Evolutionary conservation across 1,284 basidiomycete genomes (phyloP).

Genomic region (Moesziomyces sp.): DNA sequence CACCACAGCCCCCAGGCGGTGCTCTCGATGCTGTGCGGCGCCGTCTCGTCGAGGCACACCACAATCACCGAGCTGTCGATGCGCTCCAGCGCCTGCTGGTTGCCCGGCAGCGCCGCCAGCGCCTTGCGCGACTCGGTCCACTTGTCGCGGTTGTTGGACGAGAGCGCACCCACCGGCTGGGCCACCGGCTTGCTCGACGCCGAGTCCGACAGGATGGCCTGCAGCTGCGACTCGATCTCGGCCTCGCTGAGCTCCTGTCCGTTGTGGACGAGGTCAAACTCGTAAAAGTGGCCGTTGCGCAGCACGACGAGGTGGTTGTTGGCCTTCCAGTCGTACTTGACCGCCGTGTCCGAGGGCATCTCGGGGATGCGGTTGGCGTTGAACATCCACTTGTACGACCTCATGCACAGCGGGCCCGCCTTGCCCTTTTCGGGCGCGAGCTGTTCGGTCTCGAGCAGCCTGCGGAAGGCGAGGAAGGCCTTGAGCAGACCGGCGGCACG

Average conservation of each 20-base stretch:
- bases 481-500: constrained; percentile 64
- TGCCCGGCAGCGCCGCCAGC: constrained; percentile 76
- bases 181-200: constrained; percentile 74
- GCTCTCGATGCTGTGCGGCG: constrained; percentile 83
- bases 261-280: constrained; percentile 73
- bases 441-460: constrained; percentile 70
- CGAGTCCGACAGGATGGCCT: constrained; percentile 77
- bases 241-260: constrained; percentile 77
- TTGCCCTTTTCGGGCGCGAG: constrained; percentile 91
- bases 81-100: constrained; percentile 77
- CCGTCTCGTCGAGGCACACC: constrained; percentile 83
- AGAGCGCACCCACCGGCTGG: constrained; percentile 81
- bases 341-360: constrained; percentile 83
- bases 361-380: constrained; percentile 87
- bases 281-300: constrained; percentile 92
- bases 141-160: constrained; percentile 86
- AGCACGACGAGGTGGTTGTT: constrained; percentile 91
- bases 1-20: constrained; percentile 80
- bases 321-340: constrained; percentile 79
- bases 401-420: constrained; percentile 86
- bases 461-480: constrained; percentile 64
- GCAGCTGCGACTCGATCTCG: constrained; percentile 86
- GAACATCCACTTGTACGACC: constrained; percentile 98
- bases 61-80: constrained; percentile 92
- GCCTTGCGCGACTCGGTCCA: constrained; percentile 80